Conservation (phyloP, 257 asterid species). For the Linderniella brevidens region DNA sequence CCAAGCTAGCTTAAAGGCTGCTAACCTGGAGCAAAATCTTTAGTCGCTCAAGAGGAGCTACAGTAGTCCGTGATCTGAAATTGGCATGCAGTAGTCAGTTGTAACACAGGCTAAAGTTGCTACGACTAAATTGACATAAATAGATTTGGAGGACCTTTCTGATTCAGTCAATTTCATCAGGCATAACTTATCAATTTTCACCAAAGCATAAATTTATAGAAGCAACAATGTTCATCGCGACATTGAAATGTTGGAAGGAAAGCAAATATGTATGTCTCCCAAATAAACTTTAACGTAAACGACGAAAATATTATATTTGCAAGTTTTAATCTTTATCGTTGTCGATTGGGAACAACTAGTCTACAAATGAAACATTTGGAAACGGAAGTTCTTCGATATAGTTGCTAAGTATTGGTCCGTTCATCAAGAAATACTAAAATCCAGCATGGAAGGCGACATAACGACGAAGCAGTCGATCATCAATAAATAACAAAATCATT, state of each 20-base stretch:
- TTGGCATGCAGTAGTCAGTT: slow-evolving; percentile 1
- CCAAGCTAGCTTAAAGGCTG: background rate
- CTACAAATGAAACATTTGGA: too few relatives aligned
- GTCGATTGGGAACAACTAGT: too few relatives aligned
- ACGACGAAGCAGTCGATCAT: too few relatives aligned
- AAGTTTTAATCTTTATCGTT: background rate
- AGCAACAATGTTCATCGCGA: background rate
- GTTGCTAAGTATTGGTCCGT: too few relatives aligned
- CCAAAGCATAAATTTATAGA: too few relatives aligned
- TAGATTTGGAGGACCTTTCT: background rate
- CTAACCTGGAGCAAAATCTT: slow-evolving; percentile 89
- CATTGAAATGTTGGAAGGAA: background rate
- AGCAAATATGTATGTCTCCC: background rate
- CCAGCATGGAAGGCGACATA: too few relatives aligned
- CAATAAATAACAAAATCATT: too few relatives aligned
- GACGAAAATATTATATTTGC: background rate
- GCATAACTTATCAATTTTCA: too few relatives aligned
- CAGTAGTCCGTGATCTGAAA: slow-evolving; percentile 94
- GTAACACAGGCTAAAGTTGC: slow-evolving; percentile 3
- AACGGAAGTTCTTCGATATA: too few relatives aligned
- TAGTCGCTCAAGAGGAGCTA: slow-evolving; percentile 95
- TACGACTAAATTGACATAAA: too few relatives aligned
- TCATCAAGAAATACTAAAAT: too few relatives aligned
- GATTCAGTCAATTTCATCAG: background rate
- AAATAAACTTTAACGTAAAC: background rate